Conservation (phyloP, 2,329 filamentous ascomycete genomes). For the Talaromyces sp. region DNA sequence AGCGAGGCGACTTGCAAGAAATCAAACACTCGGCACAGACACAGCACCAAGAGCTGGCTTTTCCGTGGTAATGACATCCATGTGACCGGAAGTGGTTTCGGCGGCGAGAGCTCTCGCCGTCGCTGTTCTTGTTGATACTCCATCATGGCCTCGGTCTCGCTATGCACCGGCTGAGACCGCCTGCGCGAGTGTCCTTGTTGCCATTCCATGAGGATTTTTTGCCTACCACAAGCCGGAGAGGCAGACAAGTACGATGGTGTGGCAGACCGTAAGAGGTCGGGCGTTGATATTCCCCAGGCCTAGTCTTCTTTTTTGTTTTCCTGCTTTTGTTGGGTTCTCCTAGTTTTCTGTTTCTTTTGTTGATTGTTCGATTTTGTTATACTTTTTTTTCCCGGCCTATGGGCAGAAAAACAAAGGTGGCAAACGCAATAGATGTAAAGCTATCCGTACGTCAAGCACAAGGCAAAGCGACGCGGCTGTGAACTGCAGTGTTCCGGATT, state of each 20-base stretch:
- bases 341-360: not conserved
- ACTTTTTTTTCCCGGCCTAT: not conserved
- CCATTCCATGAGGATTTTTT: not conserved
- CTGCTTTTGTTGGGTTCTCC: not conserved
- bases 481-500: not conserved
- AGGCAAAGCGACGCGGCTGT: not conserved
- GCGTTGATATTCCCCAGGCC: not conserved
- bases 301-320: not conserved
- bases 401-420: not conserved
- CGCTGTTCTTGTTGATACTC: slow-evolving; percentile 18
- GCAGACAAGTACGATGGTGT: not conserved
- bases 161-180: slow-evolving; percentile 5
- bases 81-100: slow-evolving; percentile 25
- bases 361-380: not conserved
- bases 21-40: slow-evolving; percentile 37
- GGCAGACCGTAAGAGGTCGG: not conserved
- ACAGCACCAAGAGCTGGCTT: slow-evolving; percentile 32
- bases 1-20: slow-evolving; percentile 37
- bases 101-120: not conserved
- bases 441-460: too few relatives aligned
- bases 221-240: not conserved
- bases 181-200: slow-evolving; percentile 1
- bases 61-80: slow-evolving; percentile 38
- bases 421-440: too few relatives aligned
- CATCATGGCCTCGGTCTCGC: not conserved